Percentiles rank a stretch among this genome's conserved stretches.
Conservation (phyloP, 2,329 filamentous ascomycete species). For the Neoarthrinium moseri region DNA sequence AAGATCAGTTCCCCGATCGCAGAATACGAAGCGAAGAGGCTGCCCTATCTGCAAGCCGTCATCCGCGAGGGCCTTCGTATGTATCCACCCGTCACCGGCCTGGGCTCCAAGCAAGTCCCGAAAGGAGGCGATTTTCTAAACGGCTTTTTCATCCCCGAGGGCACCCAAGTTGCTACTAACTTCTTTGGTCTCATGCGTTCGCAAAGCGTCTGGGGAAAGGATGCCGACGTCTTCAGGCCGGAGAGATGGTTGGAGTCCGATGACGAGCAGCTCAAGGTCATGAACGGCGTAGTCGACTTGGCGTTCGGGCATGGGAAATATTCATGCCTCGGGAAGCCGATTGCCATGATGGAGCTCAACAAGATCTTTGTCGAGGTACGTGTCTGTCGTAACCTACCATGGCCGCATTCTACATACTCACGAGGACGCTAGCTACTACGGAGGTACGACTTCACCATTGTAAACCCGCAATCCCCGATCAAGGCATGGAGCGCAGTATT, state of each 20-base stretch:
- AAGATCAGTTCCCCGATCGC: constrained; percentile 25
- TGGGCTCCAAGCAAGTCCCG: constrained; percentile 31
- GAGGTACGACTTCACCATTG: constrained; percentile 20
- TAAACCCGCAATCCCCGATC: constrained; percentile 19
- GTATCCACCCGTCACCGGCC: constrained; percentile 34
- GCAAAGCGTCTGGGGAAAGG: constrained; percentile 31
- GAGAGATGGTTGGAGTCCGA: constrained; percentile 41
- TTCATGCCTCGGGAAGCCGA: constrained; percentile 40
- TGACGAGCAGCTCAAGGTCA: constrained; percentile 23
- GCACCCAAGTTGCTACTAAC: constrained; percentile 38
- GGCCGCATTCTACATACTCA: neutral
- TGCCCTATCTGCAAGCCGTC: constrained; percentile 36
- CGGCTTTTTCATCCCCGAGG: constrained; percentile 35
- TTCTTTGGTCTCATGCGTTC: constrained; percentile 36
- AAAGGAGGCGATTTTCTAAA: constrained; percentile 27
- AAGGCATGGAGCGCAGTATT: constrained; percentile 19
- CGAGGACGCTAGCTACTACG: constrained; percentile 14
- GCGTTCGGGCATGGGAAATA: constrained; percentile 38
- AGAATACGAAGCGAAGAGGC: constrained; percentile 23
- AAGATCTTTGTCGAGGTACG: constrained; percentile 41
- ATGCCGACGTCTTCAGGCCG: constrained; percentile 36
- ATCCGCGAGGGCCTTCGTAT: constrained; percentile 39
- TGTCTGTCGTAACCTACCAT: neutral
- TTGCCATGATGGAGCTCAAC: constrained; percentile 41
- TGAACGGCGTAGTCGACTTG: constrained; percentile 33